Evolutionary conservation across 495 filamentous ascomycete species (phyloP).

Genomic region (Podospora conica): DNA sequence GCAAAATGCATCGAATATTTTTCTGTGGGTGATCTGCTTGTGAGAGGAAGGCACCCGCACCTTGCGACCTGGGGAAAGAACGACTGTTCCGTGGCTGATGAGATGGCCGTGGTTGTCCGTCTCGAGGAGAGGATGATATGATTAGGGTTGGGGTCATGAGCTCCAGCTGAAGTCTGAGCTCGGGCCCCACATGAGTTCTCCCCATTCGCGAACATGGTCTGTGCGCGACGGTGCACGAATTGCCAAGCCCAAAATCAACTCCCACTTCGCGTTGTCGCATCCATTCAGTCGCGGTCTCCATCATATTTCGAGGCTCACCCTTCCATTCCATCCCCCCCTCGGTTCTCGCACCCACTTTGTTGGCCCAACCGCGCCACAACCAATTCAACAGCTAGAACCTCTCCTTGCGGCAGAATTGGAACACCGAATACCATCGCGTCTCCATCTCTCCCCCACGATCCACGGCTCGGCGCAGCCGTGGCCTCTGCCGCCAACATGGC

Average conservation of each 20-base stretch:
- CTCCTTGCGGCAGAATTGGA: neutral
- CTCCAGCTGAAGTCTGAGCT: too few relatives aligned
- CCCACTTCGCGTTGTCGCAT: neutral
- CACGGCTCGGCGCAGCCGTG: slow-evolving; percentile 15
- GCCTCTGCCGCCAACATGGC: slow-evolving; percentile 30
- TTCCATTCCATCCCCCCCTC: neutral
- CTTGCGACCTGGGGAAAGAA: neutral
- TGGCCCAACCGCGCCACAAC: neutral
- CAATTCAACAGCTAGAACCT: neutral
- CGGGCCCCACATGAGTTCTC: too few relatives aligned
- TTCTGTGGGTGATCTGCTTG: neutral
- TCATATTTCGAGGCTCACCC: neutral
- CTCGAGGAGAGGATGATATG: neutral
- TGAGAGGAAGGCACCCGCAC: neutral
- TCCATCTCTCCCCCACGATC: neutral
- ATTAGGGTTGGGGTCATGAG: neutral
- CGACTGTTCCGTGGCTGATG: too few relatives aligned
- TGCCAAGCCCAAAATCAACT: neutral
- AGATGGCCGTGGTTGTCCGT: neutral
- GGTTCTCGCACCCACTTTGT: neutral
- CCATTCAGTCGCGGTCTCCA: neutral
- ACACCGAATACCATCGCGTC: neutral
- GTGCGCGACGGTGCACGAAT: neutral
- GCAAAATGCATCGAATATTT: neutral
- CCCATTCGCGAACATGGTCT: neutral